These are phyloP conservation scores for Kalanchoe fedtschenkoi DNA, from an alignment of 164 flowering plant genomes.

Conservation along the genomic window DNA sequence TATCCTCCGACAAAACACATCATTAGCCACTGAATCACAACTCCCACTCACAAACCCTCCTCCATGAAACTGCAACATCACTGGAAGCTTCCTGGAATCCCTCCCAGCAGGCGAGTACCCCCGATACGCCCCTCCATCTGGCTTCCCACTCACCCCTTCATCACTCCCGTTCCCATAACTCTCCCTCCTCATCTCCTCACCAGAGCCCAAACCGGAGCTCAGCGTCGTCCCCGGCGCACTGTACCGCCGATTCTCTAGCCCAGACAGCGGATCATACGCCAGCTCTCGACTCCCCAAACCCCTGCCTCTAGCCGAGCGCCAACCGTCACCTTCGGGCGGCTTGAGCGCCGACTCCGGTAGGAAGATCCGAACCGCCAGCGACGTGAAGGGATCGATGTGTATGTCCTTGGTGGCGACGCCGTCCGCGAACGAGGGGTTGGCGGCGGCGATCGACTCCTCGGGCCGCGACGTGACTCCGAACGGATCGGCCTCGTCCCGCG, in stretches of 20 bases:
- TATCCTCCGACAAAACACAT: conserved; percentile 59
- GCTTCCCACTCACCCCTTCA: conserved; percentile 21
- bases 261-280: conserved; percentile 15
- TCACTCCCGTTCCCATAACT: conserved; percentile 23
- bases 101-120: conserved; percentile 36
- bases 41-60: conserved; percentile 81
- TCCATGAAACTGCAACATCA: conserved; percentile 74
- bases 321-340: conserved; percentile 23
- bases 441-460: conserved; percentile 42
- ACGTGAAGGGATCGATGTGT: conserved; percentile 57
- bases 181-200: conserved; percentile 19
- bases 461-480: conserved; percentile 57
- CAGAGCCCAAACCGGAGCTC: background rate
- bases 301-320: conserved; percentile 6
- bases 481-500: conserved; percentile 12
- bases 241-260: conserved; percentile 18
- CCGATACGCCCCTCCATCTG: conserved; percentile 27
- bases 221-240: background rate
- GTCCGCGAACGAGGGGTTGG: conserved; percentile 55
- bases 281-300: background rate
- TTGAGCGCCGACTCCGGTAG: conserved; percentile 35
- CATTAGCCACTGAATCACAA: conserved; percentile 58
- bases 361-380: conserved; percentile 54
- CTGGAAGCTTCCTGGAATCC: conserved; percentile 38
- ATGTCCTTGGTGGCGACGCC: conserved; percentile 80